Evolutionary conservation across 177 flowering plant species (phyloP).

Genomic region (Vitis hybrid): DNA sequence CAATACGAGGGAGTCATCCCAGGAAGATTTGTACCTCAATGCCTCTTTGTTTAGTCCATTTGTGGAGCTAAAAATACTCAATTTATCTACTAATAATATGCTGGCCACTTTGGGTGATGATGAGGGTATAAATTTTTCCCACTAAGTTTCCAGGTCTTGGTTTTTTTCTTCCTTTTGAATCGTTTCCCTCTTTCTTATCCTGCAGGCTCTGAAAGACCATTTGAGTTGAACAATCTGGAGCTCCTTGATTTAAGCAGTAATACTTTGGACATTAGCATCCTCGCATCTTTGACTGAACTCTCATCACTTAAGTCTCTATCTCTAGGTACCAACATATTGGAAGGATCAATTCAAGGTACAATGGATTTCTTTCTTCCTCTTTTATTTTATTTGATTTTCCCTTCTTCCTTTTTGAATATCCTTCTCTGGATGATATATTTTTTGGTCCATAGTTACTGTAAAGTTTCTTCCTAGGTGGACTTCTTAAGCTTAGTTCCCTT

Average conservation of each 20-base stretch:
- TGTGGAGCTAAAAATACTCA: constrained; percentile 2
- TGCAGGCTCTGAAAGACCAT: background rate
- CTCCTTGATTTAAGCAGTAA: background rate
- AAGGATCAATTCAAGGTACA: constrained; percentile 3
- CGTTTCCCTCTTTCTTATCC: background rate
- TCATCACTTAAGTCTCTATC: constrained; percentile 3
- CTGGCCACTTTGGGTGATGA: background rate
- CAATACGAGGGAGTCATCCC: no score
- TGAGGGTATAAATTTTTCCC: background rate
- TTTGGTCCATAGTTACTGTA: no score
- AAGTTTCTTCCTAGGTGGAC: no score
- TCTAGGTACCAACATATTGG: background rate
- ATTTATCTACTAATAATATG: background rate
- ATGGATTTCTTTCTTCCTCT: background rate
- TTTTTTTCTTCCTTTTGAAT: no score
- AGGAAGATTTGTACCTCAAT: constrained; percentile 2
- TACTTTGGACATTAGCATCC: background rate
- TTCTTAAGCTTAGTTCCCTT: no score
- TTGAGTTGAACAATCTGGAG: background rate
- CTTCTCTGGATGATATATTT: background rate
- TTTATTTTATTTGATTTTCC: background rate
- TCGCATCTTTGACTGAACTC: background rate
- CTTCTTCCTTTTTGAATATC: no score
- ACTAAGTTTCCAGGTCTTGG: no score
- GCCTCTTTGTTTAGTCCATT: constrained; percentile 10